Percentiles rank a stretch among this genome's conserved stretches.
phyloP scores from a whole-genome alignment of 345 rosid genomes.

The Camelina neglecta region DNA sequence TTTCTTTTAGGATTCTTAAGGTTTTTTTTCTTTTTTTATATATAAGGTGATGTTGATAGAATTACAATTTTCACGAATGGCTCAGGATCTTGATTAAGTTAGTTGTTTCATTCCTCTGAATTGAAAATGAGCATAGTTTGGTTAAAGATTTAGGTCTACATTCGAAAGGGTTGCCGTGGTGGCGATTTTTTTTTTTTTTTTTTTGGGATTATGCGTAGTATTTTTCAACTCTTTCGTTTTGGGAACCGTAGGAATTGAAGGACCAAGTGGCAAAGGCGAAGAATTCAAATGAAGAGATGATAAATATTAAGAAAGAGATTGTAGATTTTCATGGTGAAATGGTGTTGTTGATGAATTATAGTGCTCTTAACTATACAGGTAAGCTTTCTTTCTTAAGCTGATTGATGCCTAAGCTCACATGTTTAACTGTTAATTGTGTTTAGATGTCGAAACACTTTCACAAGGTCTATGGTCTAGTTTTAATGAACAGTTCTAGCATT shows the following conservation, averaged over 20 bases:
- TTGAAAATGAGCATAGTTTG: neutral
- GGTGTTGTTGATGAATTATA: constrained; percentile 92
- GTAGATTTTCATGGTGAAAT: constrained; percentile 96
- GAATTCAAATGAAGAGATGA: constrained; percentile 60
- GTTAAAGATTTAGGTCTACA: neutral
- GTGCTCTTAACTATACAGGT: constrained; percentile 98
- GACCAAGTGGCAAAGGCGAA: constrained; percentile 70
- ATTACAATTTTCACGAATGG: neutral
- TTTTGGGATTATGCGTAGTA: no score
- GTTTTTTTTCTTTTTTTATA: no score
- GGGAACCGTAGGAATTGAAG: constrained; percentile 63
- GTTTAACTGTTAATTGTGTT: neutral
- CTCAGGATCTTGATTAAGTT: neutral
- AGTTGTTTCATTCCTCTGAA: no score
- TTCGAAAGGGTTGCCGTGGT: no score
- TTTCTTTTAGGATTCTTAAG: no score
- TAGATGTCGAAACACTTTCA: neutral
- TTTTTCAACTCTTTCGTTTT: neutral
- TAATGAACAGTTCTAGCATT: neutral
- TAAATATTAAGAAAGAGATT: constrained; percentile 75
- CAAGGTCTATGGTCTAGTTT: neutral
- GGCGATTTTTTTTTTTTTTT: no score
- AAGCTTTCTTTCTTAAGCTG: neutral
- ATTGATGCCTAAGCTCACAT: neutral
- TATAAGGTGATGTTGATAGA: neutral